phyloP scores from a whole-genome alignment of 2,329 filamentous ascomycete genomes.

The Colletotrichum scovillei region DNA sequence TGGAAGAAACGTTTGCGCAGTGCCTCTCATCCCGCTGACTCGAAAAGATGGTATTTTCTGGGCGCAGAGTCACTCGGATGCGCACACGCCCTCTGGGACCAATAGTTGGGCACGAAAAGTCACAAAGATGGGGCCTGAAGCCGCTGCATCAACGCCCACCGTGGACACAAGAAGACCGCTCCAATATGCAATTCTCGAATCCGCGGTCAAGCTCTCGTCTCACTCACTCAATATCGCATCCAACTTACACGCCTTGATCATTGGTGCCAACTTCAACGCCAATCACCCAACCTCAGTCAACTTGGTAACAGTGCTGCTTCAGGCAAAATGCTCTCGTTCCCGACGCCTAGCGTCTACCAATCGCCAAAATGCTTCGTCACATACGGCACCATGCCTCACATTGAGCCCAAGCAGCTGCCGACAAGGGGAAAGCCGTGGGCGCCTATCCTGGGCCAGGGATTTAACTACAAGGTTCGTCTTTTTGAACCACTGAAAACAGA shows the following conservation, averaged over 20 bases:
- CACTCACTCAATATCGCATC: background rate
- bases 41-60: slow-evolving; percentile 16
- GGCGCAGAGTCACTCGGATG: slow-evolving; percentile 1
- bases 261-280: background rate
- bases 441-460: slow-evolving; percentile 71
- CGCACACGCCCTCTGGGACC: background rate
- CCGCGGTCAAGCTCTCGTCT: background rate
- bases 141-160: background rate
- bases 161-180: background rate
- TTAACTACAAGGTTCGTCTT: slow-evolving; percentile 72
- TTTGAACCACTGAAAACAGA: no score
- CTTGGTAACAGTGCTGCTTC: no score
- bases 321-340: slow-evolving; percentile 60
- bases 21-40: slow-evolving; percentile 11
- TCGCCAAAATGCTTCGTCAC: slow-evolving; percentile 79
- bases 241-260: background rate
- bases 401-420: slow-evolving; percentile 78
- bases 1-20: background rate
- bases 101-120: no score
- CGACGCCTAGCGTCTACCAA: slow-evolving; percentile 61
- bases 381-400: slow-evolving; percentile 74
- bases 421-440: slow-evolving; percentile 82
- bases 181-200: slow-evolving; percentile 31
- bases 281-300: no score
- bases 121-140: no score